Evolutionary conservation across 768 basidiomycete species (phyloP).

Genomic region (Lactifluus subvellereus): DNA sequence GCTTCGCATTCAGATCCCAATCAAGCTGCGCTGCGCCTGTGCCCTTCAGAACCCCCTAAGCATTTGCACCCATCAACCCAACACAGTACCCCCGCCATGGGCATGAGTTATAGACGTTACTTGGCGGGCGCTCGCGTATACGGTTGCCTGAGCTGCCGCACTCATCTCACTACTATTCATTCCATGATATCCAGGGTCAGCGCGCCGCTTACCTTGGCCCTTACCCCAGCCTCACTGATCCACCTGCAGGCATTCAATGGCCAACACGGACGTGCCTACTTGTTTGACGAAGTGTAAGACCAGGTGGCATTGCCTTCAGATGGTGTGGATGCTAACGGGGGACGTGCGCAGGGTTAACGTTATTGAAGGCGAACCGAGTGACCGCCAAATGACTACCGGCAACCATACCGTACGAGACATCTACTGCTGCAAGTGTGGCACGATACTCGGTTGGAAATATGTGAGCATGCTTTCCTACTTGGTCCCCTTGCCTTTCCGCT

Average conservation of each 20-base stretch:
- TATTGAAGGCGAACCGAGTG: conserved; percentile 80
- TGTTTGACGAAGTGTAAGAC: conserved; percentile 89
- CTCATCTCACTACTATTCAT: conserved; percentile 87
- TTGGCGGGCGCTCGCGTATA: conserved; percentile 81
- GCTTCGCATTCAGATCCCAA: conserved; percentile 8
- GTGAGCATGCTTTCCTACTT: conserved; percentile 42
- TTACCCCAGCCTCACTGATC: conserved; percentile 22
- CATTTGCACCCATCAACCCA: background rate
- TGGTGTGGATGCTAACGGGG: conserved; percentile 12
- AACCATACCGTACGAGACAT: conserved; percentile 96
- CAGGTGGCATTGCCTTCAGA: conserved; percentile 17
- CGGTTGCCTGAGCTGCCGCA: conserved; percentile 81
- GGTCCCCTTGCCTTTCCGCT: conserved; percentile 5
- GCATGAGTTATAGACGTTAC: conserved; percentile 85
- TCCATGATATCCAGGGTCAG: conserved; percentile 85
- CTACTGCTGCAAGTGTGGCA: conserved; percentile 85
- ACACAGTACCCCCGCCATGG: conserved; percentile 46
- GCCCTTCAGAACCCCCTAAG: conserved; percentile 6
- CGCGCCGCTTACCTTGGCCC: conserved; percentile 15
- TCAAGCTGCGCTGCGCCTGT: background rate
- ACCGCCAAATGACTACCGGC: conserved; percentile 95
- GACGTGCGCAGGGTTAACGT: conserved; percentile 71
- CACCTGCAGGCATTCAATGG: conserved; percentile 84
- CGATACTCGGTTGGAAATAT: conserved; percentile 96
- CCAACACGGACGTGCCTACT: conserved; percentile 91